Evolutionary conservation across 108 stramenopile genomes (phyloP), one percentile per base, ranked within the genome.

Genomic region (Nannochloropsis gaditana): DNA sequence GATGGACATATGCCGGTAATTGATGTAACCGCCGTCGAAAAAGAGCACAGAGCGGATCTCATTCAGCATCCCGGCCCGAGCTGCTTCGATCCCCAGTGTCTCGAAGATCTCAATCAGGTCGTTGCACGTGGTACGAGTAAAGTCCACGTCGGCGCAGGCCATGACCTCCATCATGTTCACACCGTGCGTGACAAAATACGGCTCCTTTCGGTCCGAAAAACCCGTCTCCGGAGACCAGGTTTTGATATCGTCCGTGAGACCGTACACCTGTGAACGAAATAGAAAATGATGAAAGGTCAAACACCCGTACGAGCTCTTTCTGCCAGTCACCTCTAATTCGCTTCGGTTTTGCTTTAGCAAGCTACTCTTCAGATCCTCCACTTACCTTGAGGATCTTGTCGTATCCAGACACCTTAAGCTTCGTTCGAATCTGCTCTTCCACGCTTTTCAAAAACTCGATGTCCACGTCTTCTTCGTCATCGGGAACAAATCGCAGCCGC

Each of bases 21-120:
- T 99, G 41, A 99, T 97, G 90, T 99, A 99, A 9, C 96, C 95
- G 82, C 96, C 96, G 88, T 99, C 98, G 86, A 85, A 97, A 80
- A 93, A 94, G 83, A 95, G 95, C 84, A 96, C 94, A 87, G 94
- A 93, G 31, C 94, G 90, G 21, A 96, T 90, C 87, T 95, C 94
- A 84, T 93, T 91, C 21, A 95, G 86, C 81, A 96, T 42, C 80
- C 41, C 93, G 21, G 92, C 93, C 81, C 98, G 95, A 17, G 96
- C 96, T 43, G 95, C 98, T 89, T 99, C 98, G 88, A 98, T 97
- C 42, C 98, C 98, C 21, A 99, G 91, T 41, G 95, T 93, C 81
- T 92, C 90, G 88, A 96, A 96, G 42, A 97, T 95, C 93, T 99
- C 98, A 79, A 99, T 95, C 85, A 97, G 94, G 87, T 98, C 96